Percentiles rank a stretch among this genome's conserved stretches.
These are phyloP conservation scores for Geotrichum histeridarum DNA, from an alignment of 1,139 yeast genomes.

Conservation along the genomic window DNA sequence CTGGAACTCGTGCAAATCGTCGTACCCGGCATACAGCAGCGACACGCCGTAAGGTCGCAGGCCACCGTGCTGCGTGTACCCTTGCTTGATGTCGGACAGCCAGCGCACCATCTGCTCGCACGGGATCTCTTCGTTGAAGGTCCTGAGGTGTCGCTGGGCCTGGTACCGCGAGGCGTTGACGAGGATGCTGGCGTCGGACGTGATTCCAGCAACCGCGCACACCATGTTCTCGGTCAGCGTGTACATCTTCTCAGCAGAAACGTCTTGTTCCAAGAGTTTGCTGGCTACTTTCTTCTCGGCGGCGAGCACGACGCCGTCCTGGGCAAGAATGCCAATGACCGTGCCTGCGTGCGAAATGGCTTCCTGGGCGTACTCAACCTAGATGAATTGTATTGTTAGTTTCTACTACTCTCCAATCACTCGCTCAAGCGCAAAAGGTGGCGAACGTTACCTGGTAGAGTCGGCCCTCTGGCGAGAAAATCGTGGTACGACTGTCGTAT, in stretches of 20 bases:
- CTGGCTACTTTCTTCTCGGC: conserved; percentile 95
- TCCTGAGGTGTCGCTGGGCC: conserved; percentile 79
- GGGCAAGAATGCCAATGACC: conserved; percentile 87
- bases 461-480: conserved; percentile 97
- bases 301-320: conserved; percentile 91
- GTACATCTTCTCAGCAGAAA: conserved; percentile 88
- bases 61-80: conserved; percentile 98
- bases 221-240: conserved; percentile 71
- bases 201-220: conserved; percentile 97
- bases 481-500: conserved; percentile 96
- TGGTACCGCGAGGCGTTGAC: conserved; percentile 80
- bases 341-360: conserved; percentile 98
- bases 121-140: conserved; percentile 87
- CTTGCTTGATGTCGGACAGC: conserved; percentile 91
- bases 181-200: conserved; percentile 91
- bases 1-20: conserved; percentile 84
- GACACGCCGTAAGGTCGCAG: conserved; percentile 97
- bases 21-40: conserved; percentile 93
- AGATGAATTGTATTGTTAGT: not conserved
- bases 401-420: no score
- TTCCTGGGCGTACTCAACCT: conserved; percentile 93
- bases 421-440: not conserved
- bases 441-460: conserved; percentile 64
- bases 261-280: conserved; percentile 87
- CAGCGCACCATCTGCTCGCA: conserved; percentile 84